Evolutionary conservation across 495 filamentous ascomycete species (phyloP), one percentile per base, ranked within the genome.

Genomic region (Lepidopterella palustris): DNA sequence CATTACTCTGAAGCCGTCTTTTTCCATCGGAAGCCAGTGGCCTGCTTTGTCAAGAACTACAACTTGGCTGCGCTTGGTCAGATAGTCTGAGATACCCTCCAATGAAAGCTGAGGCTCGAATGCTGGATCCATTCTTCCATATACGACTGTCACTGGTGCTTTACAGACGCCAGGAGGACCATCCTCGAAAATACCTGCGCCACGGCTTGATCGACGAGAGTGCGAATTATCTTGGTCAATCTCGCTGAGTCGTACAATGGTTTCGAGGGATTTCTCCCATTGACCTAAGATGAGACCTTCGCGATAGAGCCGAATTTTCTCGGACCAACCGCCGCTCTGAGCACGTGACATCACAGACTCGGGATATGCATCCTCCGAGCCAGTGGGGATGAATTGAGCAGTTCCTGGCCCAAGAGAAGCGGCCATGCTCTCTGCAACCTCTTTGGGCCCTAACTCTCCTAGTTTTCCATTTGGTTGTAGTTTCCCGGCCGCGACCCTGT

Each of bases 221-320:
- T 61, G 10, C 13, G 26, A 10, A 27, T n/a, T 28, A 4, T 31
- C 35, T n/a, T 21, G 61, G 4, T 72, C 63, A 52, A 82, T 68
- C 24, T 67, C 69, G 60, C 75, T 72, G n/a, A 82, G 69, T 21
- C 59, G 69, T 11, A 73, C 65, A 45, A 80, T 68, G 0, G 76
- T 80, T 56, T 81, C 71, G 21, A 77, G 56, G 4, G 77, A 78
- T 60, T 80, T 80, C 47, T 68, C 59, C 81, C 81, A 84, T 28
- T 59, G 66, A 0, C 62, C 63, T 0, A 58, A 18, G 8, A 71
- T 55, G 0, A 79, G 70, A 1, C 72, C 70, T 20, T 84, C 73
- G 50, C 79, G 76, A 66, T 84, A 84, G 72, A 81, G 18, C 55
- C 68, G 52, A 72, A 77, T 74, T 71, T 80, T 67, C 75, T 75